These are phyloP conservation scores for Nasturtium officinale DNA, from an alignment of 345 rosid species.

Conservation along the genomic window DNA sequence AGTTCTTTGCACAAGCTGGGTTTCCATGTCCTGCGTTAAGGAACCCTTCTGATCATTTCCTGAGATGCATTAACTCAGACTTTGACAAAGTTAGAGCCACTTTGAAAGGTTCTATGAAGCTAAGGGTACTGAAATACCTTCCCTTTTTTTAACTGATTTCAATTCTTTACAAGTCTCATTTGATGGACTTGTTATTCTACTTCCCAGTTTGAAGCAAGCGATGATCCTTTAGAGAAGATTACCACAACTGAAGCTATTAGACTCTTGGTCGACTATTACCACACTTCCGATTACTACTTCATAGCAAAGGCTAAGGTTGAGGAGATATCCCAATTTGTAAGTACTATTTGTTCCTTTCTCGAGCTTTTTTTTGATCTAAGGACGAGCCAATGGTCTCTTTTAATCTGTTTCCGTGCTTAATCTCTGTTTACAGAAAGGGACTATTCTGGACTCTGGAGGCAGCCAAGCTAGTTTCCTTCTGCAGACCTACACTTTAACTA, in stretches of 20 bases:
- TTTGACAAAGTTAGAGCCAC: slow-evolving; percentile 96
- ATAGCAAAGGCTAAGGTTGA: slow-evolving; percentile 71
- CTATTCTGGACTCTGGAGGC: slow-evolving; percentile 87
- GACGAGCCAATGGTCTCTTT: slow-evolving; percentile 6
- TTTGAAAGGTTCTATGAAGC: slow-evolving; percentile 89
- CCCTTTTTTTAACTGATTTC: slow-evolving; percentile 19
- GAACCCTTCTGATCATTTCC: slow-evolving; percentile 97
- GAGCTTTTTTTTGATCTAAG: slow-evolving; percentile 4
- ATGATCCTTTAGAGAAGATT: slow-evolving; percentile 82
- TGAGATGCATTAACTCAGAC: slow-evolving; percentile 88
- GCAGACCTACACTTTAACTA: slow-evolving; percentile 80
- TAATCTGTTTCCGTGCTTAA: background rate
- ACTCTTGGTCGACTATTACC: slow-evolving; percentile 61
- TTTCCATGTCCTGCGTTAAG: slow-evolving; percentile 94
- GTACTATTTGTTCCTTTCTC: slow-evolving; percentile 34
- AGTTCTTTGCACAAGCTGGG: slow-evolving; percentile 98
- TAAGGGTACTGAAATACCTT: slow-evolving; percentile 50
- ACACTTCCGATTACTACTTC: slow-evolving; percentile 64
- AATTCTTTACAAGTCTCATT: background rate
- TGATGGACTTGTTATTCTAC: slow-evolving; percentile 23
- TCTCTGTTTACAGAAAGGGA: slow-evolving; percentile 75
- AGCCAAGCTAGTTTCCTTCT: slow-evolving; percentile 93
- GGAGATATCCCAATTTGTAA: slow-evolving; percentile 84
- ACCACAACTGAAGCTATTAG: slow-evolving; percentile 87
- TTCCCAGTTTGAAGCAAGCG: slow-evolving; percentile 63